Percentiles rank a stretch among this genome's conserved stretches.
phyloP scores from a whole-genome alignment of 305 asterid genomes.

The Rubia tinctorum region DNA sequence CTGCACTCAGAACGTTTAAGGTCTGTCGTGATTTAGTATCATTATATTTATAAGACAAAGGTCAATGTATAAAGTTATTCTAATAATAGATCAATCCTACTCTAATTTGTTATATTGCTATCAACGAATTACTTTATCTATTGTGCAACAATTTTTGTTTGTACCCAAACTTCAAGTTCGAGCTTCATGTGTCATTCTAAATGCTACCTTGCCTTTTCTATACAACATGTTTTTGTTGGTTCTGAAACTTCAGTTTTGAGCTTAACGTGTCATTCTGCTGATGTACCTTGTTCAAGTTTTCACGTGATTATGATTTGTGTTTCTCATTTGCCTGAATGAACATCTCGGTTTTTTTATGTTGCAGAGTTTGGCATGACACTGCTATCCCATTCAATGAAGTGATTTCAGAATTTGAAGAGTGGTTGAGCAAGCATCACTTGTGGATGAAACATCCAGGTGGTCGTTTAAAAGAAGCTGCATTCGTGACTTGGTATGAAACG shows the following conservation, averaged over 20 bases:
- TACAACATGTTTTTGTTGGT: not conserved
- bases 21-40: not conserved
- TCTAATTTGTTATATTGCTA: not conserved
- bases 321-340: not conserved
- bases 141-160: not conserved
- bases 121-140: not conserved
- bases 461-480: conserved; percentile 66
- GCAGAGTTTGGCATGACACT: conserved; percentile 98
- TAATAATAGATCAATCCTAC: no score
- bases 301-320: not conserved
- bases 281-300: conserved; percentile 1
- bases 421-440: conserved; percentile 51
- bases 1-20: not conserved
- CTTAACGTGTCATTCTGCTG: not conserved
- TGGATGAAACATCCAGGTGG: conserved; percentile 52
- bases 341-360: conserved; percentile 7
- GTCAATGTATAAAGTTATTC: not conserved
- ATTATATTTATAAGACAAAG: not conserved
- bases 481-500: conserved; percentile 76
- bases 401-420: conserved; percentile 72
- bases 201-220: not conserved
- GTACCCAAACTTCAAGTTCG: not conserved
- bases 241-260: not conserved
- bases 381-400: conserved; percentile 73
- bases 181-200: not conserved